Evolutionary conservation across 2,329 filamentous ascomycete species (phyloP), one percentile per base, ranked within the genome.

Genomic region (Rachicladosporium sp.): DNA sequence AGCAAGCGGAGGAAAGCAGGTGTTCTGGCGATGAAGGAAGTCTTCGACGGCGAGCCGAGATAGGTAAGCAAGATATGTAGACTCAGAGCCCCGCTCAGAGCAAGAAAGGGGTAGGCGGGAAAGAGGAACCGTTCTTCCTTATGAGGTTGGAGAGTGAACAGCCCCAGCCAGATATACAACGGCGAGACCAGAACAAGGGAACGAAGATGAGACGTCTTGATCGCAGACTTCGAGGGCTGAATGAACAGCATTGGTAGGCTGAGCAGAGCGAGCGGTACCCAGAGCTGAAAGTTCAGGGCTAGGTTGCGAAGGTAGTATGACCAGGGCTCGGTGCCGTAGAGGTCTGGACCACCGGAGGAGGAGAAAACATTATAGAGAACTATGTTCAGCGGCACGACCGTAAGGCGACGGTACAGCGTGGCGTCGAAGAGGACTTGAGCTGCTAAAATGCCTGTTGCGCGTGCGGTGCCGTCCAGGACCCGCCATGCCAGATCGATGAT

Each of bases 111-210:
- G 54, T 98, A 98, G 2, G 78, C 83, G 0, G 91, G 91, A 54
- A 94, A 98, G 88, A 98, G 96, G 67, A 98, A 98, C 5, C 91
- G 74, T 63, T 98, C 91, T 59, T 98, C 91, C 56, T 98, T 98
- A 65, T 98, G 91, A 10, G 91, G 85, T 57, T 98, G 91, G 6
- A 82, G 58, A 0, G 84, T 89, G 64, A 98, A 96, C 46, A 96
- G 91, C 3, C 65, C 74, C 21, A 98, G 72, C 91, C 91, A 98
- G 56, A 95, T 71, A 58, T 96, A 98, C 61, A 96, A 93, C 0
- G 91, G 91, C 1, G 76, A 65, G 39, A 89, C 68, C 49, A 94
- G 85, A 12, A 89, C 74, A 35, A 93, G 53, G 7, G 80, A 84
- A 29, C 87, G 79, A 40, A 93, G 63, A 1, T 82, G 73, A 1